phyloP scores from a whole-genome alignment of 106 monocot genomes.

The Amphibolis antarctica region DNA sequence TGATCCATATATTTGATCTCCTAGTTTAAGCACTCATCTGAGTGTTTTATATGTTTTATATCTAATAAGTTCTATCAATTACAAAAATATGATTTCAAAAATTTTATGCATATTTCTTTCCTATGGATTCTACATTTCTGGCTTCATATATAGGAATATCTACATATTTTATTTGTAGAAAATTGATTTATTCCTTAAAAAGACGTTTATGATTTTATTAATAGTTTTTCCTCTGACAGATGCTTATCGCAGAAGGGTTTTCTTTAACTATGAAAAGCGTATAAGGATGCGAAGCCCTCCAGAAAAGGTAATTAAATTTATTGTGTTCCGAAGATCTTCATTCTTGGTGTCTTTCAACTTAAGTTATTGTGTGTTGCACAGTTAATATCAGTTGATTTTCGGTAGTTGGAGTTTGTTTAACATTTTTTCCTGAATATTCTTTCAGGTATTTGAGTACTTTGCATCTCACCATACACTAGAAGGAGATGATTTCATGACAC shows the following conservation, averaged over 20 bases:
- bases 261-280: slow-evolving; percentile 97
- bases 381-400: background rate
- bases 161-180: no score
- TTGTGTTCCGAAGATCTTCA: background rate
- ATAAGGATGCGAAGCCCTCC: slow-evolving; percentile 71
- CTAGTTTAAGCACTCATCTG: no score
- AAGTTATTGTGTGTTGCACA: no score
- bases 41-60: no score
- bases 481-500: slow-evolving; percentile 71
- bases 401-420: background rate
- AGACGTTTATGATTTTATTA: no score
- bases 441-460: slow-evolving; percentile 92
- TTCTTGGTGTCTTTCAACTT: background rate
- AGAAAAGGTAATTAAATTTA: slow-evolving; percentile 49
- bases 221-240: slow-evolving; percentile 44
- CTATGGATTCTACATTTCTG: no score
- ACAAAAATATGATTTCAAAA: no score
- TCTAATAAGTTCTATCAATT: no score
- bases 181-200: no score
- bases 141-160: no score
- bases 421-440: background rate
- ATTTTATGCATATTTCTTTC: no score
- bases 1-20: no score
- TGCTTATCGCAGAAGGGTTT: slow-evolving; percentile 78
- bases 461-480: slow-evolving; percentile 53